A percentile compares a stretch with the other conserved stretches of the same genome.
Conservation (phyloP, 495 filamentous ascomycete species). For the Neurospora pannonica region DNA sequence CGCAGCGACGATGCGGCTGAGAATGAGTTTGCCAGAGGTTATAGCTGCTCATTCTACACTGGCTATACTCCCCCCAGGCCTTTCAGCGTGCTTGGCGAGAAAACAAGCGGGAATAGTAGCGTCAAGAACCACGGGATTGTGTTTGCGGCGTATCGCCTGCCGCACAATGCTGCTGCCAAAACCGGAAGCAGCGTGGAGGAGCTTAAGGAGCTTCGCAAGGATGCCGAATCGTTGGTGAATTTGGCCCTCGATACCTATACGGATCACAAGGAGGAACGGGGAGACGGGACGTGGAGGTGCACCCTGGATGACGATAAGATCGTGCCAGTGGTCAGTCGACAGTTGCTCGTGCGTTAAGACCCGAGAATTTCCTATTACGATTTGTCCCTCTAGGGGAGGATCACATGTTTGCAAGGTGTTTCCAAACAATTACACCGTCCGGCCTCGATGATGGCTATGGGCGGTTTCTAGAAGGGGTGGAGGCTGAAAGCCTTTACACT, state of each 20-base stretch:
- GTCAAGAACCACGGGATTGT: conserved; percentile 29
- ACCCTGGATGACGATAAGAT: background rate
- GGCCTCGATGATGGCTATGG: background rate
- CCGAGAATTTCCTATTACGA: background rate
- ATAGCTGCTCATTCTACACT: conserved; percentile 31
- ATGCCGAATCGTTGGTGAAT: conserved; percentile 28
- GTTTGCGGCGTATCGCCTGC: conserved; percentile 30
- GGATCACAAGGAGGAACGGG: conserved; percentile 4
- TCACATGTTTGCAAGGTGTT: background rate
- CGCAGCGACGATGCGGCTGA: conserved; percentile 14
- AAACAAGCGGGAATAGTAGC: background rate
- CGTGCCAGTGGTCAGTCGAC: background rate
- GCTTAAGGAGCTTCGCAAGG: conserved; percentile 17
- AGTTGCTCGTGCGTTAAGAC: background rate
- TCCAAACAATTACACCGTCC: background rate
- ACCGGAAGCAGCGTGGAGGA: conserved; percentile 8
- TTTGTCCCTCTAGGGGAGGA: background rate
- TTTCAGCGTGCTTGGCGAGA: background rate
- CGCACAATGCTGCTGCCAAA: conserved; percentile 1
- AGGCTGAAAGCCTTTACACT: background rate
- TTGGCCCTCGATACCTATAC: conserved; percentile 23
- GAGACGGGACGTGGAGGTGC: background rate
- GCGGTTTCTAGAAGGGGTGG: background rate
- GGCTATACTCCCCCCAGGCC: conserved; percentile 11
- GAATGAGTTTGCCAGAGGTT: conserved; percentile 29